Base-by-base conservation (phyloP, 345 rosid species). In the Heritiera littoralis region DNA sequence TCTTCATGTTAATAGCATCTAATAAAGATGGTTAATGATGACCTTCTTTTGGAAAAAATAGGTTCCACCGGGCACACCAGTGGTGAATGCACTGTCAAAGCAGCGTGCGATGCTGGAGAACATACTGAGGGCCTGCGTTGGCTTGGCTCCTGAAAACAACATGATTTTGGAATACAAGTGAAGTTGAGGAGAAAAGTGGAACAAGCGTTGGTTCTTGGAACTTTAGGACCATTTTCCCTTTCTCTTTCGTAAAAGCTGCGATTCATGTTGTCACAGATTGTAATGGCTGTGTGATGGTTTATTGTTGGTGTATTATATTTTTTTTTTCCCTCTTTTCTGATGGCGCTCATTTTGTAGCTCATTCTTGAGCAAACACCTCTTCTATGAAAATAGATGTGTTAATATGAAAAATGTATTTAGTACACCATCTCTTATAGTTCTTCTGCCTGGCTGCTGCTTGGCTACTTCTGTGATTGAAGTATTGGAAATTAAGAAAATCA, bases 91-190 rank as follows among this genome's bases (percentile, higher is more conserved):
- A 3, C 88, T 94, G 75, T 85, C 99, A 1, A 96, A 96, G 92
- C 99, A 96, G 85, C 85, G 98, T 7, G 97, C 98, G 1, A 96
- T 96, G 99, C 92, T 94, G 59, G 99, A 96, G 90, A 96, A 96
- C 84, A 94, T 96, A 56, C 78, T 96, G 83, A 88, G 98, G 89
- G 97, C 97, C 58, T 96, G 99, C 35, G 84, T 96, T 64, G 98
- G 99, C 0, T 85, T 96, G 88, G 91, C 98, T 2, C 98, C 98
- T 0, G 99, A 96, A 87, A 96, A 94, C 86, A 94, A 96, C 91
- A 96, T 96, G 99, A 96, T 94, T 79, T 81, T 96, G 89, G 99
- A 96, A 67, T 96, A 94, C 92, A 96, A 94, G 87, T 94, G 97
- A 90, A 9, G 76, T 6, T 28, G 54, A 14, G 30, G 72, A 52